phyloP scores from a whole-genome alignment of 306 rosid genomes.

The Psophocarpus tetragonolobus region DNA sequence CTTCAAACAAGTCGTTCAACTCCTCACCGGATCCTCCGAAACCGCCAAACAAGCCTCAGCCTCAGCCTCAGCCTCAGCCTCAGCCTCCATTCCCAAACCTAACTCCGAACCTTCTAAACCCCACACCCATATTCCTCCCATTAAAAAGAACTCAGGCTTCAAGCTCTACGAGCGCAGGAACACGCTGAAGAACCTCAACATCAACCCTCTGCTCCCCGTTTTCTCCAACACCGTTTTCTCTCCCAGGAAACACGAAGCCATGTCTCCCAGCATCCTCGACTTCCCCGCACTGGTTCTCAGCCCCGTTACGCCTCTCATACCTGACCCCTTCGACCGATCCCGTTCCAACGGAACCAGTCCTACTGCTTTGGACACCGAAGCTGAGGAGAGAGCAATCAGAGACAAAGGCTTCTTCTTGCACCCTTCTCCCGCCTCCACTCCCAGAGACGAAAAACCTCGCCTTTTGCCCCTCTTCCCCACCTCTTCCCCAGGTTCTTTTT shows the following conservation, averaged over 20 bases:
- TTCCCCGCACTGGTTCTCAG: slow-evolving; percentile 82
- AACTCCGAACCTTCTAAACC: neutral
- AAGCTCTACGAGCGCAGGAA: slow-evolving; percentile 90
- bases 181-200: slow-evolving; percentile 59
- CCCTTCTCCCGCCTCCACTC: slow-evolving; percentile 75
- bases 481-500: slow-evolving; percentile 70
- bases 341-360: neutral
- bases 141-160: slow-evolving; percentile 62
- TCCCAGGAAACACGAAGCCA: slow-evolving; percentile 58
- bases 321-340: slow-evolving; percentile 74
- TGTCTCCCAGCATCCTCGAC: slow-evolving; percentile 84
- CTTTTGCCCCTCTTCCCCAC: slow-evolving; percentile 80
- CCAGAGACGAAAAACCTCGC: slow-evolving; percentile 70
- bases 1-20: slow-evolving; percentile 91
- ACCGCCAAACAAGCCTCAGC: slow-evolving; percentile 50
- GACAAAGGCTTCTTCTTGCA: slow-evolving; percentile 79
- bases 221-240: slow-evolving; percentile 44
- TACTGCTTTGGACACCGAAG: slow-evolving; percentile 41
- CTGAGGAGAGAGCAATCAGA: slow-evolving; percentile 76
- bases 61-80: slow-evolving; percentile 20
- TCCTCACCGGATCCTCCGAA: slow-evolving; percentile 85
- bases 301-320: slow-evolving; percentile 91
- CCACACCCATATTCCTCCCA: slow-evolving; percentile 60
- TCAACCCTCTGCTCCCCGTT: slow-evolving; percentile 67
- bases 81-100: slow-evolving; percentile 28